Evolutionary conservation across 2,329 filamentous ascomycete species (phyloP), one percentile per base, ranked within the genome.

Genomic region (Exophiala phaeomuriformis): DNA sequence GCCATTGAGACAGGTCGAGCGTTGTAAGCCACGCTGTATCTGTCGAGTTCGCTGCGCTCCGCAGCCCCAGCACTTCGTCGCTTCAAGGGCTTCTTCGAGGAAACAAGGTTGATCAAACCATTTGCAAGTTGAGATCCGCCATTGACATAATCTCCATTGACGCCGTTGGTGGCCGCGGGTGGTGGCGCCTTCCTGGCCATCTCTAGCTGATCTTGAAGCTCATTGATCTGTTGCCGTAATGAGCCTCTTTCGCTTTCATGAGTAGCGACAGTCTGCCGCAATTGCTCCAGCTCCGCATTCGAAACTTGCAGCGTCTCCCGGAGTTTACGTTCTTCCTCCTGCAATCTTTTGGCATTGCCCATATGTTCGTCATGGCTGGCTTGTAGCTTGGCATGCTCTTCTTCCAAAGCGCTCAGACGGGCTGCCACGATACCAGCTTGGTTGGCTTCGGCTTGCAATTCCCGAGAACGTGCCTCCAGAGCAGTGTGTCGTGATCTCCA

Each of bases 1-100:
- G 91, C 91, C 91, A 98, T 96, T 3, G 93, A 98, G 33, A 95
- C 88, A 28, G 93, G 93, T 28, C 93, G 83, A 58, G 93, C 93
- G 72, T 93, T 96, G 78, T 93, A 98, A 6, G 89, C 84, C 55
- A 80, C 85, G 69, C 90, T 95, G 77, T 94, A 94, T 59, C 93
- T 84, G 72, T 97, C 91, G 63, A 88, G 76, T 43, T 91, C 86
- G 63, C 88, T 85, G 55, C 83, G 83, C 69, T 96, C 90, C 2
- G 60, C 60, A 12, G 86, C 85, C 44, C 90, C 91, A 53, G 89
- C 90, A 69, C 91, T 97, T 61, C 93, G 82, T 66, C 93, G 67
- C 61, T 75, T 74, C 78, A 97, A 96, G 40, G 90, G 89, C 74
- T 95, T 96, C 82, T 97, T 97, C 47, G 89, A 91, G 1, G 91